Percentiles rank a stretch among this genome's conserved stretches.
Evolutionary conservation across 2,329 filamentous ascomycete species (phyloP).

Genomic region (Pseudocercospora fuligena): DNA sequence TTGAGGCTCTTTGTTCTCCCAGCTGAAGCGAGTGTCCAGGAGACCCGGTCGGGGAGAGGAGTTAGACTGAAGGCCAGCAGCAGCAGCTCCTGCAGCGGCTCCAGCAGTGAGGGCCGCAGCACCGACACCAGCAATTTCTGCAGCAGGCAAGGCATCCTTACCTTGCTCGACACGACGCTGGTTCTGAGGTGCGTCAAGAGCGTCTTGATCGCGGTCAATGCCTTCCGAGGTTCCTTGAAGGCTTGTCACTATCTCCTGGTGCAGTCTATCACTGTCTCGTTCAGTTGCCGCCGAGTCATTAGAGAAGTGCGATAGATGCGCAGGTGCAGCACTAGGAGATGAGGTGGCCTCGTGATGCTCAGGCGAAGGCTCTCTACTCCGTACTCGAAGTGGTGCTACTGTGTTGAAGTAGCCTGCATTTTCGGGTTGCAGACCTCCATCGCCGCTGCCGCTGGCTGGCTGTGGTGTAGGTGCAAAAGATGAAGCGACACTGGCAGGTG

Average conservation of each 20-base stretch:
- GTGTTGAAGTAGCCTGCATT: slow-evolving; percentile 28
- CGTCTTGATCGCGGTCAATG: slow-evolving; percentile 34
- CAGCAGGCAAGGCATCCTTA: slow-evolving; percentile 35
- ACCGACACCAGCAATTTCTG: slow-evolving; percentile 15
- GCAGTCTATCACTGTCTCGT: slow-evolving; percentile 72
- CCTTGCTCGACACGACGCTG: slow-evolving; percentile 30
- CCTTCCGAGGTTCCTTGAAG: slow-evolving; percentile 46
- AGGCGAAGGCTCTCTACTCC: slow-evolving; percentile 36
- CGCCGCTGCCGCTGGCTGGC: slow-evolving; percentile 31
- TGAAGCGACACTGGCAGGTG: slow-evolving; percentile 31
- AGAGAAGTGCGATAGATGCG: slow-evolving; percentile 21
- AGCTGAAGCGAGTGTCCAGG: slow-evolving; percentile 45
- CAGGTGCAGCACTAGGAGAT: slow-evolving; percentile 1
- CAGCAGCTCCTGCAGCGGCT: slow-evolving; percentile 14
- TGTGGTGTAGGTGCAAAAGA: slow-evolving; percentile 51
- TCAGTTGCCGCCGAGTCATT: slow-evolving; percentile 50
- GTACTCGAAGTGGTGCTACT: slow-evolving; percentile 28
- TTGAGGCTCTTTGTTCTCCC: slow-evolving; percentile 38
- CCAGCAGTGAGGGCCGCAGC: slow-evolving; percentile 14
- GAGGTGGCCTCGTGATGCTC: slow-evolving; percentile 19
- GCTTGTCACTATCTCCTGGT: slow-evolving; percentile 75
- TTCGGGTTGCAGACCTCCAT: slow-evolving; percentile 9
- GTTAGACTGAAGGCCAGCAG: not conserved
- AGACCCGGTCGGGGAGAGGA: slow-evolving; percentile 23
- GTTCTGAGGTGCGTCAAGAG: slow-evolving; percentile 37